phyloP scores from a whole-genome alignment of 1,139 yeast species.

The Geotrichum europaeum region DNA sequence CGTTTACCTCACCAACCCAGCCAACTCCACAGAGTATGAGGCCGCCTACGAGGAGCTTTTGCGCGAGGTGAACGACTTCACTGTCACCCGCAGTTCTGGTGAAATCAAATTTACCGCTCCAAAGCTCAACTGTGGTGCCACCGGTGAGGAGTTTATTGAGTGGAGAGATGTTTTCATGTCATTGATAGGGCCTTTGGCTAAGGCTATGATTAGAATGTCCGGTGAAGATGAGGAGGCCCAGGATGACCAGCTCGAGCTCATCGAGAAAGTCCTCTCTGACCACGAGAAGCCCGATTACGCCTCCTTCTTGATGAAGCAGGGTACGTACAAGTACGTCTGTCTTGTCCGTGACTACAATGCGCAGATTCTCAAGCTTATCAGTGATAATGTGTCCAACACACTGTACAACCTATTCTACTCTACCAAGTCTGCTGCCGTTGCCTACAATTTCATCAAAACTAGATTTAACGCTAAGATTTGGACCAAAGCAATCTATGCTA shows the following conservation, averaged over 20 bases:
- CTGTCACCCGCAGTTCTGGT: constrained; percentile 4
- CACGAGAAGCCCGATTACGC: constrained; percentile 10
- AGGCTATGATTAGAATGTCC: constrained; percentile 13
- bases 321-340: constrained; percentile 13
- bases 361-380: constrained; percentile 9
- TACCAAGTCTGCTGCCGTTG: constrained; percentile 10
- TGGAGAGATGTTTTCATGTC: constrained; percentile 6
- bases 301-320: constrained; percentile 8
- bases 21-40: constrained; percentile 14
- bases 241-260: constrained; percentile 13
- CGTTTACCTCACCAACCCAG: constrained; percentile 10
- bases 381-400: constrained; percentile 11
- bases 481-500: constrained; percentile 13
- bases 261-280: constrained; percentile 12
- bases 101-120: constrained; percentile 5
- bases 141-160: constrained; percentile 15
- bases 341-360: constrained; percentile 13
- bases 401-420: constrained; percentile 10
- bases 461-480: constrained; percentile 13
- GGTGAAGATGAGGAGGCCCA: constrained; percentile 17
- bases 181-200: constrained; percentile 11
- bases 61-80: constrained; percentile 9
- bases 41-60: constrained; percentile 11
- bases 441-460: constrained; percentile 11
- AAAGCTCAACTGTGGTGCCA: constrained; percentile 14